These are phyloP conservation scores for Kwoniella europaea DNA, from an alignment of 768 basidiomycete genomes.

Conservation along the genomic window DNA sequence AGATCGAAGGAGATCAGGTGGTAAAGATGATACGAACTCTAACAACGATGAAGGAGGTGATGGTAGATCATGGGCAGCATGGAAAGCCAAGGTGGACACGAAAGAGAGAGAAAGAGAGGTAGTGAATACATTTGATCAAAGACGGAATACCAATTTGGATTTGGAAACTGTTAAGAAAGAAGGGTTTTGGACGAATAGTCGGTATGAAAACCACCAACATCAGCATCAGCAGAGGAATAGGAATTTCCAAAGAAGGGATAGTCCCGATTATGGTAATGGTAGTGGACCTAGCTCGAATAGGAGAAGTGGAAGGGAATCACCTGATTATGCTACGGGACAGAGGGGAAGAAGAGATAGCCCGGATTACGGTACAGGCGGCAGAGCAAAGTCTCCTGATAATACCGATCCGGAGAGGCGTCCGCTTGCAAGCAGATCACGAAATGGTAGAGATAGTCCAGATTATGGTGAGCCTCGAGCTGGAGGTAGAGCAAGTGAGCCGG, in stretches of 20 bases:
- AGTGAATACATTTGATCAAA: not conserved
- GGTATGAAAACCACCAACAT: not conserved
- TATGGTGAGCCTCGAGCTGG: not conserved
- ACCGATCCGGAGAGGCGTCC: not conserved
- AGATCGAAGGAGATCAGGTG: not conserved
- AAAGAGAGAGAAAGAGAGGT: not conserved
- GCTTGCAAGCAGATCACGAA: not conserved
- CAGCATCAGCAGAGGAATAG: not conserved
- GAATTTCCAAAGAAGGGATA: constrained; percentile 23
- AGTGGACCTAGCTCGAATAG: not conserved
- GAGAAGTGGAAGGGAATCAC: not conserved
- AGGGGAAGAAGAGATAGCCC: constrained; percentile 31
- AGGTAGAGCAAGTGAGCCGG: not conserved
- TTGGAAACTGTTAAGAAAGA: constrained; percentile 9
- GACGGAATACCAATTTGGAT: constrained; percentile 6
- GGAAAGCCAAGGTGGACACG: constrained; percentile 26
- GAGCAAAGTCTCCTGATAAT: not conserved
- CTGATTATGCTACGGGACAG: not conserved
- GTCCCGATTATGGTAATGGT: constrained; percentile 43
- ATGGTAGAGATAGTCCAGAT: constrained; percentile 11
- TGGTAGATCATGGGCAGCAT: constrained; percentile 27
- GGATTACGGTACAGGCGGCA: constrained; percentile 25
- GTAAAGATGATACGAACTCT: constrained; percentile 9
- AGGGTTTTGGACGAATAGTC: constrained; percentile 1
- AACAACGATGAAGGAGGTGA: constrained; percentile 14